These are phyloP conservation scores for Malus hybrid DNA, from an alignment of 331 rosid genomes.

Conservation along the genomic window DNA sequence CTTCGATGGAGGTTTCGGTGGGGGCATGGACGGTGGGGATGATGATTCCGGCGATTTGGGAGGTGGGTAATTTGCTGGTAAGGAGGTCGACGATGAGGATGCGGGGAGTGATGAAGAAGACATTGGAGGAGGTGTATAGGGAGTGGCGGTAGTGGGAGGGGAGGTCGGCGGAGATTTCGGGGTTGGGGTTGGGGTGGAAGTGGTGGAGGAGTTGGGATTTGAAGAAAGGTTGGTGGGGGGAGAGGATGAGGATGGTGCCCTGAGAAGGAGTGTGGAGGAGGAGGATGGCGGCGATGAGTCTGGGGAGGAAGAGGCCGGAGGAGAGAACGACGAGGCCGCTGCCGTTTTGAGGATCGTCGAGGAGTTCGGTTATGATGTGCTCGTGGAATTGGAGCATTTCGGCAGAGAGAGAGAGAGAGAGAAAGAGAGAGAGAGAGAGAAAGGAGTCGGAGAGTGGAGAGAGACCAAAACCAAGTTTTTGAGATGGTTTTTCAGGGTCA, in stretches of 20 bases:
- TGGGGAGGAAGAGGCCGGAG: constrained; percentile 62
- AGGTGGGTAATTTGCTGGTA: constrained; percentile 49
- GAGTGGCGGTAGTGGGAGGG: constrained; percentile 60
- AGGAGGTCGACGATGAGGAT: constrained; percentile 86
- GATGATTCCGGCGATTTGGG: constrained; percentile 51
- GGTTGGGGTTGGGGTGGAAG: constrained; percentile 26
- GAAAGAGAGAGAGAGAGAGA: background rate
- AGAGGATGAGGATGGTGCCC: constrained; percentile 73
- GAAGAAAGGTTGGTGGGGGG: constrained; percentile 44
- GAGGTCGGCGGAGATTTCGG: constrained; percentile 80
- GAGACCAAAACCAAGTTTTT: background rate
- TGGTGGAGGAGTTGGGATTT: constrained; percentile 55
- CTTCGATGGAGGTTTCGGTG: constrained; percentile 76
- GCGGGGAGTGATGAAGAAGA: constrained; percentile 77
- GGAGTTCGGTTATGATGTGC: constrained; percentile 78
- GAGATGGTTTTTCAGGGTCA: background rate
- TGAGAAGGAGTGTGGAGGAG: constrained; percentile 57
- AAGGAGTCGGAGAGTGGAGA: background rate
- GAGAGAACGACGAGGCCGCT: constrained; percentile 72
- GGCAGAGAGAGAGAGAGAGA: background rate
- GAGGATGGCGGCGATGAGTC: constrained; percentile 65
- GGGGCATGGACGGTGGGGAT: constrained; percentile 63
- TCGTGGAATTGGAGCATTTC: constrained; percentile 72
- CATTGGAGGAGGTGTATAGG: constrained; percentile 64
- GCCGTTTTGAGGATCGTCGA: constrained; percentile 59